Conservation (phyloP, 1,139 yeast genomes). For the Sugiyamaella novakii region DNA sequence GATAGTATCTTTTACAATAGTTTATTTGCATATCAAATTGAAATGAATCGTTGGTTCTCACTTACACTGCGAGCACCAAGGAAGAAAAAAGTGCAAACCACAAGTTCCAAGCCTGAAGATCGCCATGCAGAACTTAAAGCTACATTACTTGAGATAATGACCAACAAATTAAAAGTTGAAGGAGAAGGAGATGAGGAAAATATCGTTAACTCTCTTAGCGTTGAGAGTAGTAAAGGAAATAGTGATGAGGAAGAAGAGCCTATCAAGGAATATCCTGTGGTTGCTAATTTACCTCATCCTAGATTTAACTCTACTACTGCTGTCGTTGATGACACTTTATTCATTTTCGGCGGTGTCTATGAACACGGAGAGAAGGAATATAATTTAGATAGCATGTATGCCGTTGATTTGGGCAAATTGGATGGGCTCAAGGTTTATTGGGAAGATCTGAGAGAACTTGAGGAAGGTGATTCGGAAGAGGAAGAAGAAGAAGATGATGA, state of each 20-base stretch:
- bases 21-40: constrained; percentile 79
- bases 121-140: constrained; percentile 85
- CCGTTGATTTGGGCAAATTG: constrained; percentile 79
- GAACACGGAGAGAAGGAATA: constrained; percentile 87
- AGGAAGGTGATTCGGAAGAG: constrained; percentile 59
- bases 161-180: constrained; percentile 61
- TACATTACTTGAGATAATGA: constrained; percentile 68
- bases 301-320: constrained; percentile 86
- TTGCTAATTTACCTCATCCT: constrained; percentile 74
- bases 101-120: constrained; percentile 36
- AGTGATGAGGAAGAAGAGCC: constrained; percentile 44
- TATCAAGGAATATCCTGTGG: constrained; percentile 56
- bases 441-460: constrained; percentile 75
- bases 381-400: constrained; percentile 80
- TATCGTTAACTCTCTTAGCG: constrained; percentile 33
- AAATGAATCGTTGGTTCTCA: constrained; percentile 86
- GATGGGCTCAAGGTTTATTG: constrained; percentile 89
- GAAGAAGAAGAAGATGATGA: constrained; percentile 71
- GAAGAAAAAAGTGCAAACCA: constrained; percentile 45
- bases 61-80: constrained; percentile 66
- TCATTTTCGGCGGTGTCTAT: constrained; percentile 90
- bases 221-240: constrained; percentile 13
- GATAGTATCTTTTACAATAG: constrained; percentile 84
- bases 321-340: constrained; percentile 80
- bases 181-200: constrained; percentile 55